Evolutionary conservation across 2,329 filamentous ascomycete genomes (phyloP), one percentile per base, ranked within the genome.

Genomic region (Aspergillus brasiliensis): DNA sequence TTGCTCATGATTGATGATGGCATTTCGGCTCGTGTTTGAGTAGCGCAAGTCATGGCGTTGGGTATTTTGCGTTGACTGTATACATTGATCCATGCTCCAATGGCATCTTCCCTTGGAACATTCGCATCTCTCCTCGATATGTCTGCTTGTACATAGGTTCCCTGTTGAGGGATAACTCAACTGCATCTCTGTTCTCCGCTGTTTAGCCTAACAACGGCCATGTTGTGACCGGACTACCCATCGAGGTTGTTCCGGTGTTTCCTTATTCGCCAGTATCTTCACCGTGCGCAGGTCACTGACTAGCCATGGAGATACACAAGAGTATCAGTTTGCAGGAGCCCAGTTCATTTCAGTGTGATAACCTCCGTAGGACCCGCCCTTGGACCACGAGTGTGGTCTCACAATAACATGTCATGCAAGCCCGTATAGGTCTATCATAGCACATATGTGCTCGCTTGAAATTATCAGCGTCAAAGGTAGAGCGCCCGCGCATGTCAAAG

Each of bases 41-140:
- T 48, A 56, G 44, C 38, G 58, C 56, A 60, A 59, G 52, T 53
- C 56, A 49, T 55, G 66, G 67, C 67, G 67, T 69, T 69, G 51
- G 65, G 63, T 62, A 46, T 51, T 46, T 61, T 56, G 54, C 57
- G 46, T 59, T 60, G 46, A 42, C 44, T 63, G 42, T 65, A 58
- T 63, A 58, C 52, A 59, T 62, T 53, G 57, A 51, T 52, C 28
- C 25, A 34, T 34, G 38, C 27, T 59, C 38, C 51, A 48, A 46
- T 58, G 51, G 27, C 53, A 47, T 58, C 21, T 19, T 46, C 31
- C 40, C n/a, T 56, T 37, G 27, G 51, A 55, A 11, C 38, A 8
- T 46, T 25, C 37, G n/a, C 49, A 46, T 27, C 42, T 48, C 48
- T 48, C 46, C 46, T 49, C 38, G 34, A 40, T 56, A 51, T 57